Evolutionary conservation across 83 land plant genomes (phyloP), one percentile per base, ranked within the genome.

Genomic region (Diphasiastrum complanatum): DNA sequence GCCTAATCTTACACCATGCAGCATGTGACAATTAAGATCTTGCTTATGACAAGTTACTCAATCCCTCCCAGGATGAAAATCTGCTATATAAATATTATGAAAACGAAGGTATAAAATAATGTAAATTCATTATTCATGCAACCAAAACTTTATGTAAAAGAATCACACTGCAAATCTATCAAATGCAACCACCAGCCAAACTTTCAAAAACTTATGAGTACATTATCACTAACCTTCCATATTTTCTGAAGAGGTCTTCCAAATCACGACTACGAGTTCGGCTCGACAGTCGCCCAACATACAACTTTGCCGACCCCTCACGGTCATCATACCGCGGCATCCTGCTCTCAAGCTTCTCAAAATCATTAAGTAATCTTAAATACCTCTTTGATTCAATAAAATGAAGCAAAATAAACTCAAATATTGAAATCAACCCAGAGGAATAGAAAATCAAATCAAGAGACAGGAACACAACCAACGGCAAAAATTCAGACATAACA

Each of bases 191-290:
- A 3, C 14, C 4, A 2, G 10, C 25, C 11, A 64, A 18, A 33
- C 23, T 52, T 0, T 40, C 19, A 24, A 12, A 45, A 14, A 16
- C 23, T 28, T 1, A 6, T 49, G 27, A 49, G 8, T 18, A 35
- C 38, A 16, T 64, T 64, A 2, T 8, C 34, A 24, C 76, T 2
- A 50, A 74, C 78, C 78, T 74, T n/a, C 78, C 78, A 63, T 74
- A 74, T 63, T 74, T 74, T 67, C 75, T 55, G 62, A 74, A 74
- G 10, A 74, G 61, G 11, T 60, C 78, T 41, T 74, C 78, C 25
- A 74, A 31, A 23, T 74, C 78, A 18, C 78, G 73, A 55, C 67
- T 74, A 28, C 73, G 58, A 8, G 78, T 68, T 8, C 78, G 59
- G 10, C 46, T 52, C 2, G 78, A 74, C 19, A 74, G 56, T 8